Base-by-base conservation (phyloP, 2,329 filamentous ascomycete species). In the Cytospora leucostoma region DNA sequence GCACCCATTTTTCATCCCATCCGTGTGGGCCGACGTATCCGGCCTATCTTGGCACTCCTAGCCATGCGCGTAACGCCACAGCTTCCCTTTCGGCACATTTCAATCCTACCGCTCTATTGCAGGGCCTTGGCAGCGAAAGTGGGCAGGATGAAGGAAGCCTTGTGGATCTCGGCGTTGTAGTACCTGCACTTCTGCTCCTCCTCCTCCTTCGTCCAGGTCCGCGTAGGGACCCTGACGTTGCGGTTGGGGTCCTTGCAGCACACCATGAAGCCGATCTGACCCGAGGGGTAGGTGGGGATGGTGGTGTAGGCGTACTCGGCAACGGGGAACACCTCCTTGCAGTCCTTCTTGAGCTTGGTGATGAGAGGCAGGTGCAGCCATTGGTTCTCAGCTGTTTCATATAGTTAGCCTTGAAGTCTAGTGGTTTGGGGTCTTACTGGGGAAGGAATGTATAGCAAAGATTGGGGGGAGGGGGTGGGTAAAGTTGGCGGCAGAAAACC, bases 201-300 rank as follows among this genome's bases (percentile, higher is more conserved):
- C 80, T 98, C 93, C 80, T 96, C 93, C 68, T 84, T 76, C 68
- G 87, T 83, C 89, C 93, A 96, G 72, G 80, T 83, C 74, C 95
- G 90, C 67, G 97, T 75, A 60, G 95, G 95, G 79, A 88, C 91
- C 78, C 86, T 92, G 75, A 98, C 85, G 79, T 99, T 86, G 77
- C 88, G 87, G 75, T 80, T 87, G 76, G 88, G 82, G 76, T 98
- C 94, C 88, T 99, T 98, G 89, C 85, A 91, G 88, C 95, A 98
- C 75, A 99, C 92, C 93, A 99, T 97, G 89, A 99, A 99, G 76
- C 95, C 95, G 74, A 99, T 99, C 84, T 99, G 95, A 76, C 95
- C 95, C 63, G 92, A 96, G 70, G 95, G 95, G 84, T 99, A 99
- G 75, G 95, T 99, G 65, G 95, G 95, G 79, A 99, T 99, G 73